These are phyloP conservation scores for Chalciporus sp. DNA, from an alignment of 1,284 basidiomycete species.

Conservation along the genomic window DNA sequence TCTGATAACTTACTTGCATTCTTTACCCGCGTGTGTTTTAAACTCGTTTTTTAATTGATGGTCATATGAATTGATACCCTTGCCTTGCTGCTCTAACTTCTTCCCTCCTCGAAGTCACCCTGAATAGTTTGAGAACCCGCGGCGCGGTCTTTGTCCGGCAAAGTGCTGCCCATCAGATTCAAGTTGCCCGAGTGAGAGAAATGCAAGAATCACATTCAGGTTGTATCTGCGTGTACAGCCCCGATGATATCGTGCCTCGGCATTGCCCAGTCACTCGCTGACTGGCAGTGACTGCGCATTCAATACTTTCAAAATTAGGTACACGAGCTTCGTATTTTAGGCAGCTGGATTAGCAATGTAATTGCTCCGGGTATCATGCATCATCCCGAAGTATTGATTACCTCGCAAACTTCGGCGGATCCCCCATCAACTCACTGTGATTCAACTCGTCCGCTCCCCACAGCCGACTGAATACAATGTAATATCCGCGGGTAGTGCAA, in stretches of 20 bases:
- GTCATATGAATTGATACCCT: conserved; percentile 7
- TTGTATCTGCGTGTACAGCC: too few species aligned
- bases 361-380: neutral
- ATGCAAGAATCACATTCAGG: too few species aligned
- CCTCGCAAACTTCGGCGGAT: neutral
- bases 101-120: conserved; percentile 4
- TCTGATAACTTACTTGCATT: neutral
- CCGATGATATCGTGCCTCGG: too few species aligned
- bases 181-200: too few species aligned
- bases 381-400: neutral
- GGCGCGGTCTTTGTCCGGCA: neutral
- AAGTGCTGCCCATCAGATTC: neutral
- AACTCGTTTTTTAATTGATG: conserved; percentile 12
- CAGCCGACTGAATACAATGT: too few species aligned
- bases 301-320: too few species aligned
- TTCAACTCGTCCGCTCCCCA: neutral
- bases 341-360: neutral
- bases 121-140: neutral
- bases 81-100: neutral
- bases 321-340: neutral
- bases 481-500: neutral
- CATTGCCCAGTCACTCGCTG: neutral
- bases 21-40: conserved; percentile 10
- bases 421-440: neutral
- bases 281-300: too few species aligned